Conservation (phyloP, 441 rosid genomes). For the Melastoma candidum region DNA sequence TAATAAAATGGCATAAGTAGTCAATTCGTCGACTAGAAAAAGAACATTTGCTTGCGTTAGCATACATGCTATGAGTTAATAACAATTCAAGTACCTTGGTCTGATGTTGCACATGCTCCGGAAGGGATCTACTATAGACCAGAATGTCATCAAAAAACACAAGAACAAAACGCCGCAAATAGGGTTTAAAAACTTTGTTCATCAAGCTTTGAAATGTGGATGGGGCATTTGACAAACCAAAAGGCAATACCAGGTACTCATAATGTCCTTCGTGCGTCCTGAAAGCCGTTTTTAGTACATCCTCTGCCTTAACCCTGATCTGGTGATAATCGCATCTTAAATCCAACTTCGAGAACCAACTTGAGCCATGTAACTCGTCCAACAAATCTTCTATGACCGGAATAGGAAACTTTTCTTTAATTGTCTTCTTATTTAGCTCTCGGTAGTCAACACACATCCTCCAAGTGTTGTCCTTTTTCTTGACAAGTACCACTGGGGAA, state of each 20-base stretch:
- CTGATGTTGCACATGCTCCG: background rate
- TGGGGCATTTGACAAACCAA: constrained; percentile 1
- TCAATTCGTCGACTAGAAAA: background rate
- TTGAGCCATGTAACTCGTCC: no score
- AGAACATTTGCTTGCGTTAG: background rate
- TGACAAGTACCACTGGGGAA: background rate
- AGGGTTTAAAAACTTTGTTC: background rate
- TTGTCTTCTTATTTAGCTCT: no score
- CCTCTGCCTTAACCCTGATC: background rate
- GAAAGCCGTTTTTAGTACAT: background rate
- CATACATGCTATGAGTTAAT: background rate
- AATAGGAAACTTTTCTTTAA: no score
- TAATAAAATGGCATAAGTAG: background rate
- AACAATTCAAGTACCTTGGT: background rate
- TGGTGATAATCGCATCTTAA: background rate
- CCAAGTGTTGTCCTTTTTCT: background rate
- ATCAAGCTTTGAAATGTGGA: background rate
- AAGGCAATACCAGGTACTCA: background rate
- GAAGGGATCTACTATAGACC: background rate
- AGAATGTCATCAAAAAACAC: background rate
- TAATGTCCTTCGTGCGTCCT: no score
- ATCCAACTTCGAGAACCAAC: background rate
- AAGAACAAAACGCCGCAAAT: background rate
- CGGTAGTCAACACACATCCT: no score
- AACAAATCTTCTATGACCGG: no score